These are phyloP conservation scores for Moringa oleifera DNA, from an alignment of 345 rosid species.

Conservation along the genomic window DNA sequence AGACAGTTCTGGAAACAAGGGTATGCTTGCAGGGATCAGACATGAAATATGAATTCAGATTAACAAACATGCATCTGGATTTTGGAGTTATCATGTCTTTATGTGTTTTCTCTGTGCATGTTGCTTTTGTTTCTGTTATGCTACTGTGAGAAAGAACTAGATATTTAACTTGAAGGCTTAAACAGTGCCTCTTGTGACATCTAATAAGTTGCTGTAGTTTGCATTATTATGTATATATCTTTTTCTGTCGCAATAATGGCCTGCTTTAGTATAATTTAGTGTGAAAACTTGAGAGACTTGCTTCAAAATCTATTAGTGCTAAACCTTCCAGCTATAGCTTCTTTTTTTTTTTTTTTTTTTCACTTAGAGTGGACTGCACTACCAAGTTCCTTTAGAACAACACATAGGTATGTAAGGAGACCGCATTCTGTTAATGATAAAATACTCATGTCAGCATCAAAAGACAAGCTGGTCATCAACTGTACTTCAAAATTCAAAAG, in stretches of 20 bases:
- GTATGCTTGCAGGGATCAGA: neutral
- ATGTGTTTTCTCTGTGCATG: conserved; percentile 21
- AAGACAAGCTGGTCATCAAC: neutral
- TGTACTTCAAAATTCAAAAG: conserved; percentile 3
- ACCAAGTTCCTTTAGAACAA: neutral
- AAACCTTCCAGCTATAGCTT: conserved; percentile 1
- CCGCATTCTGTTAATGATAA: conserved; percentile 11
- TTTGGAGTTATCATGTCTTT: conserved; percentile 1
- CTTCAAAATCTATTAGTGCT: neutral
- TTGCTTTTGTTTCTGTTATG: conserved; percentile 14
- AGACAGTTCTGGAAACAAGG: neutral
- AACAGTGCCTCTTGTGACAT: conserved; percentile 16
- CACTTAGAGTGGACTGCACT: too few species aligned
- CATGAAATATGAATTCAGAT: neutral
- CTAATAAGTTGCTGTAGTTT: conserved; percentile 8
- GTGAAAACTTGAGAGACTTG: neutral
- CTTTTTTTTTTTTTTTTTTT: too few species aligned
- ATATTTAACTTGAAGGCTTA: conserved; percentile 6
- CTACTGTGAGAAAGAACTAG: conserved; percentile 8
- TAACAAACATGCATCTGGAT: neutral
- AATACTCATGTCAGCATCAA: conserved; percentile 10
- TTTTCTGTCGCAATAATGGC: neutral
- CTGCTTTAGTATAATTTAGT: neutral
- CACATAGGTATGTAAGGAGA: conserved; percentile 8
- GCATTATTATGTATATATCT: conserved; percentile 6